phyloP scores from a whole-genome alignment of 208 protist genomes.

The Crithidia sp. region DNA sequence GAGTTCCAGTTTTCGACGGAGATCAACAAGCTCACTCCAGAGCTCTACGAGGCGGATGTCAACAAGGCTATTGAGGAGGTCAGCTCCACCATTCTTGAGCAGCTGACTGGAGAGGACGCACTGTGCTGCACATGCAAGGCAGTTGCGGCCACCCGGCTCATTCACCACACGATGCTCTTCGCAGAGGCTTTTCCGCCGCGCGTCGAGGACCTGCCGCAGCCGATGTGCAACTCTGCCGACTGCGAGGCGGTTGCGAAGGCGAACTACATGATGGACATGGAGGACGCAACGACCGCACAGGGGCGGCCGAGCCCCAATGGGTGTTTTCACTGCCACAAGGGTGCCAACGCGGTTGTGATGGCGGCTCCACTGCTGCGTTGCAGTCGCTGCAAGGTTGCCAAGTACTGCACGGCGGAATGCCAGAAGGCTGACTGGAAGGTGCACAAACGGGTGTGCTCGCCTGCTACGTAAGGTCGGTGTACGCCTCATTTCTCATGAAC shows the following conservation, averaged over 20 bases:
- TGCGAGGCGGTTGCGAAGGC: constrained; percentile 42
- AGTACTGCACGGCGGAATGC: constrained; percentile 70
- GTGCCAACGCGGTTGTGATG: constrained; percentile 6
- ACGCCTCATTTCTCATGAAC: too few species aligned
- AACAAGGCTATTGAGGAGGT: constrained; percentile 45
- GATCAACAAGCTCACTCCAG: constrained; percentile 42
- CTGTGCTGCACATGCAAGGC: constrained; percentile 49
- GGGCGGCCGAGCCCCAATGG: constrained; percentile 34
- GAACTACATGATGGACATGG: constrained; percentile 53
- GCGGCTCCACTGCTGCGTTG: constrained; percentile 52
- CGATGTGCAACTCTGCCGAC: constrained; percentile 42
- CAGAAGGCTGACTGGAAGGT: constrained; percentile 67
- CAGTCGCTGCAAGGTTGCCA: constrained; percentile 71
- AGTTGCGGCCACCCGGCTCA: constrained; percentile 40
- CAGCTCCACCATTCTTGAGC: constrained; percentile 48
- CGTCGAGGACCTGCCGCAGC: constrained; percentile 60
- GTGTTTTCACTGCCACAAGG: constrained; percentile 53
- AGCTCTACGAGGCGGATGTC: constrained; percentile 41
- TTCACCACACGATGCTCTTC: constrained; percentile 72
- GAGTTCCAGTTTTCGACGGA: constrained; percentile 59
- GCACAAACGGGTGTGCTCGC: constrained; percentile 60
- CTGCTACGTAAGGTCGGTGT: neutral
- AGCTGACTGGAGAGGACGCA: constrained; percentile 44
- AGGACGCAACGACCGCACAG: constrained; percentile 34
- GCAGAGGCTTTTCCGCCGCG: constrained; percentile 43